These are phyloP conservation scores for Thalassiosira mediterranea DNA, from an alignment of 352 stramenopile genomes.

Conservation along the genomic window DNA sequence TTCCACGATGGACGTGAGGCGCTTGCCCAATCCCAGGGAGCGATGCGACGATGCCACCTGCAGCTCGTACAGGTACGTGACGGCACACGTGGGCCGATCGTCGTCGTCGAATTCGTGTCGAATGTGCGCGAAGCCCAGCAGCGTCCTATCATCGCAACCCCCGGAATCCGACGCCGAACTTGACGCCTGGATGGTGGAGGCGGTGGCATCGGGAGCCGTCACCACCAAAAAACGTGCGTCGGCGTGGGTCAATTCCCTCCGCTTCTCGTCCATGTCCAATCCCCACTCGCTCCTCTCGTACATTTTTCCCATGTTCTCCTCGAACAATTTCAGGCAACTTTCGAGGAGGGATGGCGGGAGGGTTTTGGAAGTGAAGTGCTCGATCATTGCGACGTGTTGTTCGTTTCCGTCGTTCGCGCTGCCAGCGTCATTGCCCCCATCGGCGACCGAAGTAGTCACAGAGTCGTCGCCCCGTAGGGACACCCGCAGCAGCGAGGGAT, in stretches of 20 bases:
- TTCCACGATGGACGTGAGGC: conserved; percentile 90
- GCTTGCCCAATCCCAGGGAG: conserved; percentile 88
- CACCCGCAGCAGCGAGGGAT: not conserved
- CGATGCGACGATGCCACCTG: conserved; percentile 80
- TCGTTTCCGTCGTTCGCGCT: not conserved
- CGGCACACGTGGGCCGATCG: conserved; percentile 65
- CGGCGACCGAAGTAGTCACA: not conserved
- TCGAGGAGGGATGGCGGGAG: conserved; percentile 16
- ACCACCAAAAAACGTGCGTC: conserved; percentile 89
- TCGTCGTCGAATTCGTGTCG: conserved; percentile 92
- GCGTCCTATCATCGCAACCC: conserved; percentile 1
- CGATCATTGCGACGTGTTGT: not conserved
- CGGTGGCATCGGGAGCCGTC: conserved; percentile 18
- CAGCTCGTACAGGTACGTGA: conserved; percentile 94
- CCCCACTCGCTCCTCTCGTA: conserved; percentile 91
- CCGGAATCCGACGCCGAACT: too few relatives aligned
- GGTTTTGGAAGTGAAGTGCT: conserved; percentile 23
- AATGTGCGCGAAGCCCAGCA: conserved; percentile 91
- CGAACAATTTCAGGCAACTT: conserved; percentile 84
- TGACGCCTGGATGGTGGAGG: too few relatives aligned
- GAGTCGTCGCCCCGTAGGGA: not conserved
- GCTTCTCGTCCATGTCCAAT: conserved; percentile 88
- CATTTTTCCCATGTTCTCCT: conserved; percentile 90
- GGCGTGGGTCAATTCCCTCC: conserved; percentile 86
- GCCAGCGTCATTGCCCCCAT: not conserved